These are phyloP conservation scores for Sarocladium brachiariae DNA, from an alignment of 2,329 filamentous ascomycete genomes.

Conservation along the genomic window DNA sequence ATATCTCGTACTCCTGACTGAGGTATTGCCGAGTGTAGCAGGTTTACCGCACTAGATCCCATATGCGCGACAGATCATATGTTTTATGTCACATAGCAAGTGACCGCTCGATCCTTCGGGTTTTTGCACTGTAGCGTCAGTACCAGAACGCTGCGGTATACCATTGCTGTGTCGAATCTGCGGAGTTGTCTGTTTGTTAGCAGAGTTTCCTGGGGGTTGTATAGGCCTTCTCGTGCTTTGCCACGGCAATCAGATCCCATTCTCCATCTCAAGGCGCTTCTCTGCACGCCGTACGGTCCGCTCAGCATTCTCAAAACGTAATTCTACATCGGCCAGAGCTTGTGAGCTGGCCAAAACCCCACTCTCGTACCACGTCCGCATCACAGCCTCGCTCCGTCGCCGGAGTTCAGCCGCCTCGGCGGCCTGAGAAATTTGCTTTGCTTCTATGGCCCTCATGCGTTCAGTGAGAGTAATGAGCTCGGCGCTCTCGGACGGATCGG, in stretches of 20 bases:
- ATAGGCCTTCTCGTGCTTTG: background rate
- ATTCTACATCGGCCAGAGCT: constrained; percentile 65
- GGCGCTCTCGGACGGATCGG: constrained; percentile 47
- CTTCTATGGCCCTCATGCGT: constrained; percentile 54
- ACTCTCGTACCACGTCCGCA: constrained; percentile 68
- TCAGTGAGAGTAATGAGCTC: constrained; percentile 51
- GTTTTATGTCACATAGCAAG: too few relatives aligned
- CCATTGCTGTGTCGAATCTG: too few relatives aligned
- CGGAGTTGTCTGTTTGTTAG: too few relatives aligned
- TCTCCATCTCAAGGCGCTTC: constrained; percentile 45
- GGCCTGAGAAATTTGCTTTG: constrained; percentile 54
- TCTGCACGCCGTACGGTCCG: constrained; percentile 58
- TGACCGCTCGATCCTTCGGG: too few relatives aligned
- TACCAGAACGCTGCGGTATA: too few relatives aligned
- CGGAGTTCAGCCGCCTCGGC: constrained; percentile 58
- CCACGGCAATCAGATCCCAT: constrained; percentile 22
- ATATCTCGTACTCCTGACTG: too few relatives aligned
- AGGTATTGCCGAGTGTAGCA: too few relatives aligned
- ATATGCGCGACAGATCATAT: too few relatives aligned
- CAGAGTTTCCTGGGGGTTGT: too few relatives aligned
- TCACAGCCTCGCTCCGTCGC: constrained; percentile 52
- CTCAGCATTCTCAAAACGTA: constrained; percentile 59
- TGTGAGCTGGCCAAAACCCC: constrained; percentile 62
- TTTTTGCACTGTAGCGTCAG: too few relatives aligned
- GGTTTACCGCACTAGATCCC: too few relatives aligned